Conservation (phyloP, 2,329 filamentous ascomycete species). For the Stemphylium beticola region DNA sequence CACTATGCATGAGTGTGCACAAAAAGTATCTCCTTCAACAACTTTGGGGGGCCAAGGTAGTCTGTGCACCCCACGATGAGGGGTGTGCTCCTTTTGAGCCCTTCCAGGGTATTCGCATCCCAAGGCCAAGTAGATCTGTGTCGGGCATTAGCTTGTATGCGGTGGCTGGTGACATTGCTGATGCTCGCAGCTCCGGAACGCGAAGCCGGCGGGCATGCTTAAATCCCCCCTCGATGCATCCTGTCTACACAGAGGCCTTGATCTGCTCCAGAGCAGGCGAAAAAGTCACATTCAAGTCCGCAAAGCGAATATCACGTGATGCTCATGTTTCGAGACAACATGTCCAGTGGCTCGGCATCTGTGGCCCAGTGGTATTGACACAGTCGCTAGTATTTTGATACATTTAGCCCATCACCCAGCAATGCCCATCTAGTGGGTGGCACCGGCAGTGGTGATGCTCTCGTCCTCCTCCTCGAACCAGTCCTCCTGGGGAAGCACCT, state of each 20-base stretch:
- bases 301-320: conserved; percentile 29
- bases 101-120: background rate
- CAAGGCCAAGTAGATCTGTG: background rate
- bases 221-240: background rate
- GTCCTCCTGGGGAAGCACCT: conserved; percentile 67
- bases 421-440: conserved; percentile 34
- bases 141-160: background rate
- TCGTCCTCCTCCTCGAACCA: conserved; percentile 84
- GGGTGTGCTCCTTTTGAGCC: background rate
- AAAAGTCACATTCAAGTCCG: background rate
- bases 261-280: background rate
- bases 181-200: background rate
- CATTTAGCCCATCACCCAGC: conserved; percentile 27
- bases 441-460: conserved; percentile 51
- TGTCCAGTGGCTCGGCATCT: conserved; percentile 19
- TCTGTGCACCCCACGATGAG: background rate
- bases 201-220: background rate
- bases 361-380: conserved; percentile 44
- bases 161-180: background rate
- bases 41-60: background rate
- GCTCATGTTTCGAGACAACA: background rate
- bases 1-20: background rate
- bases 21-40: conserved; percentile 10
- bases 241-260: background rate
- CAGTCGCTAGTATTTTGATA: conserved; percentile 46